Evolutionary conservation across 345 rosid genomes (phyloP), one percentile per base, ranked within the genome.

Genomic region (Lumnitzera racemosa): DNA sequence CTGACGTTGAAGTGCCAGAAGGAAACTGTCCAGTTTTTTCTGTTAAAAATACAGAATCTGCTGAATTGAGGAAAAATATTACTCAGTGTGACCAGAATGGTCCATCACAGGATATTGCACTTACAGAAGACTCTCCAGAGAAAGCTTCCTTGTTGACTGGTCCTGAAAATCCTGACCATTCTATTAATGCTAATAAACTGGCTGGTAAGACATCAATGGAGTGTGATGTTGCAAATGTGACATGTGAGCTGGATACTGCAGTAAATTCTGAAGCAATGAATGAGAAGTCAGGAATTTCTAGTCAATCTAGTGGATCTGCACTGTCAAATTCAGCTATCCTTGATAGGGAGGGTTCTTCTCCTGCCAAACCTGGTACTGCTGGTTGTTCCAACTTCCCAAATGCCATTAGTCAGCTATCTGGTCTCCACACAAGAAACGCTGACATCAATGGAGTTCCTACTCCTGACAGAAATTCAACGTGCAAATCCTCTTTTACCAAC

Each of bases 141-240:
- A 63, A 64, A 46, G 48, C 36, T 27, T 65, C 53, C 53, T 59
- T 50, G 25, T 23, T 67, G 55, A 77, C 36, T 61, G 49, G 61
- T 62, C 54, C 23, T 24, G 64, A 53, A 55, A 56, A 75, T 67
- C 74, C 62, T 58, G 66, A 68, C 71, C 57, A 64, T 64, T 76
- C 79, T 58, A 67, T 63, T 49, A 65, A 59, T 46, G 74, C 70
- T 55, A 58, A 49, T 50, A 61, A 51, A 13, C 25, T 65, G 51
- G 58, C 48, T 47, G 67, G 36, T 62, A 63, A 63, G 48, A 49
- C 29, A 54, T 49, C 52, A 49, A 68, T 67, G 59, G 78, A 67
- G 60, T 77, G 79, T 59, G 73, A 67, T 61, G 78, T 65, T 65
- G 69, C 41, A 59, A 58, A 63, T 61, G 12, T 46, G 52, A 53